These are phyloP conservation scores for Pichia manshurica DNA, from an alignment of 805 yeast genomes.

Conservation along the genomic window DNA sequence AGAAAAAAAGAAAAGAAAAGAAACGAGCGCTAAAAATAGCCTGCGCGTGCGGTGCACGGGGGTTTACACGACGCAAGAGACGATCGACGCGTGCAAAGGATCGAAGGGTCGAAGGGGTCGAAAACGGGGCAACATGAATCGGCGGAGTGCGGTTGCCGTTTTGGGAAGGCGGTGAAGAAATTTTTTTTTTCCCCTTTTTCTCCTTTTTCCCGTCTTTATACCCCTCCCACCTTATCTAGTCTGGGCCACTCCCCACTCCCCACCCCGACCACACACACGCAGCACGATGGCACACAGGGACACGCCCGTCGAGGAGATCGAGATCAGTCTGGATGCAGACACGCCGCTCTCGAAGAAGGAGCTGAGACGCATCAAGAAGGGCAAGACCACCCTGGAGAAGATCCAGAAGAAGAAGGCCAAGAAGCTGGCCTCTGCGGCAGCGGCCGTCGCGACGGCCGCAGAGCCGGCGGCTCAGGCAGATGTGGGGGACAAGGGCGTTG, in stretches of 20 bases:
- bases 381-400: constrained; percentile 57
- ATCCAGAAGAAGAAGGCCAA: constrained; percentile 35
- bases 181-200: not conserved
- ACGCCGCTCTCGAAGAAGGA: constrained; percentile 90
- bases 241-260: not conserved
- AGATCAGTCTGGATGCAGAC: constrained; percentile 61
- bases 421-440: constrained; percentile 24
- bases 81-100: too few species aligned
- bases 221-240: not conserved
- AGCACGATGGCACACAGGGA: not conserved
- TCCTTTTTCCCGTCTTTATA: not conserved
- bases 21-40: too few species aligned
- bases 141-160: not conserved
- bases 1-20: too few species aligned
- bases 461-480: constrained; percentile 20
- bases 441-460: constrained; percentile 20
- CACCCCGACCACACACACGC: not conserved
- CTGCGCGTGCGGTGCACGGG: too few species aligned
- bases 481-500: constrained; percentile 20
- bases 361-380: constrained; percentile 76
- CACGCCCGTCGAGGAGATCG: constrained; percentile 40
- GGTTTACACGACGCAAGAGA: too few species aligned
- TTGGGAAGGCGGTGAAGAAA: not conserved
- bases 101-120: too few species aligned
- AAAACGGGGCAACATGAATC: too few species aligned